phyloP scores from a whole-genome alignment of 78 protist genomes.

The Pigoraptor vietnamica region DNA sequence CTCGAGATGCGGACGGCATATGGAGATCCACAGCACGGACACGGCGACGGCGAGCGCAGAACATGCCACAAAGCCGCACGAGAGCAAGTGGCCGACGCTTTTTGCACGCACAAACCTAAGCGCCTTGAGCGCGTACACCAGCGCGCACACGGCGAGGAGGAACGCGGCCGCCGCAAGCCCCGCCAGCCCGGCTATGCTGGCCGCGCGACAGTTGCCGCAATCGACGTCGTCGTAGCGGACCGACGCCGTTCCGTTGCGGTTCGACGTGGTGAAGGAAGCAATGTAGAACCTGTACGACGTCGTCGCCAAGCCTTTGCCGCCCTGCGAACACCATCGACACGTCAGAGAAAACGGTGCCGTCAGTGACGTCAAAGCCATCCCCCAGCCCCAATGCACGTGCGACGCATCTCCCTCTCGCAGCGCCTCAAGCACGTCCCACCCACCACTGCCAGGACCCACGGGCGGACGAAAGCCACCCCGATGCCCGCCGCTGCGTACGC shows the following conservation, averaged over 20 bases:
- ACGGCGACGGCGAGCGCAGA: not conserved
- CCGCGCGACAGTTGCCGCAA: not conserved
- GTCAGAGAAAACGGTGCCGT: too few species aligned
- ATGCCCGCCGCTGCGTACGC: not conserved
- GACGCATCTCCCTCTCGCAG: too few species aligned
- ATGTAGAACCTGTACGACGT: not conserved
- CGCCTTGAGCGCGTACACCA: not conserved
- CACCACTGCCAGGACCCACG: not conserved
- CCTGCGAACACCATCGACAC: too few species aligned
- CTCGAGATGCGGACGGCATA: not conserved
- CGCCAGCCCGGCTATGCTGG: not conserved
- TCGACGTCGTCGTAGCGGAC: not conserved
- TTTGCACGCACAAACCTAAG: not conserved
- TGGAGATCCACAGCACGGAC: not conserved
- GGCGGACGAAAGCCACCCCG: not conserved
- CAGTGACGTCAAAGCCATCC: too few species aligned
- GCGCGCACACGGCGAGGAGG: not conserved
- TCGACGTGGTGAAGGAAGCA: not conserved
- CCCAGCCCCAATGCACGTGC: too few species aligned
- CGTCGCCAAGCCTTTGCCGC: not conserved
- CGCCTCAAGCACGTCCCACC: too few species aligned
- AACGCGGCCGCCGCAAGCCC: not conserved
- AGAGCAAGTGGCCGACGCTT: not conserved
- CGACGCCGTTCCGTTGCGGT: not conserved
- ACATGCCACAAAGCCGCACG: not conserved